Evolutionary conservation across 140 eudicot genomes (phyloP).

Genomic region (Anethum foeniculum): DNA sequence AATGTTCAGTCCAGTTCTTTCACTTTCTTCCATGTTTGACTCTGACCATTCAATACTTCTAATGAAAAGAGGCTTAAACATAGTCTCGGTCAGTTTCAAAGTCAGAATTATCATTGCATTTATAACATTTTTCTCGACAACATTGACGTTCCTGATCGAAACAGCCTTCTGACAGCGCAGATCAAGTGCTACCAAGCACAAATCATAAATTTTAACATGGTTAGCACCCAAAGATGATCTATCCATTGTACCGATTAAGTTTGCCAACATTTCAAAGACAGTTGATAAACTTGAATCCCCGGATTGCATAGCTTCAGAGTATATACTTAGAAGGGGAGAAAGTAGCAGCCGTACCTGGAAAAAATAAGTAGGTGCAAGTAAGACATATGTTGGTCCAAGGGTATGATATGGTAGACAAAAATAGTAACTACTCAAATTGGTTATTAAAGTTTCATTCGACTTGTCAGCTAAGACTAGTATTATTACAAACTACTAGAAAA

Average conservation of each 20-base stretch:
- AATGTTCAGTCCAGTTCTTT: constrained; percentile 29
- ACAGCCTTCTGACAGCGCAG: constrained; percentile 58
- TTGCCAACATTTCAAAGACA: constrained; percentile 67
- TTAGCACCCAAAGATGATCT: constrained; percentile 52
- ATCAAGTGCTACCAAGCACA: constrained; percentile 76
- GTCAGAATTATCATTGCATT: constrained; percentile 56
- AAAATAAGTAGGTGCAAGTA: background rate
- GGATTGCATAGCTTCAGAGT: constrained; percentile 45
- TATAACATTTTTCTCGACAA: constrained; percentile 63
- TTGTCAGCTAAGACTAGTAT: background rate
- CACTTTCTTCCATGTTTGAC: constrained; percentile 33
- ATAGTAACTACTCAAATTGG: background rate
- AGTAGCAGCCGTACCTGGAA: constrained; percentile 68
- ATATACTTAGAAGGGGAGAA: constrained; percentile 56
- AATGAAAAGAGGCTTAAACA: constrained; percentile 89
- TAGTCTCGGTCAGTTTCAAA: constrained; percentile 79
- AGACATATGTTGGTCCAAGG: background rate
- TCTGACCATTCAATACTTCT: constrained; percentile 89
- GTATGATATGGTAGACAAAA: background rate
- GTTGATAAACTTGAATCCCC: constrained; percentile 65
- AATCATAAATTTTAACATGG: constrained; percentile 56
- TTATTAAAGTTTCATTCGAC: background rate
- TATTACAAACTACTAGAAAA: background rate
- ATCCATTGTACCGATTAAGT: constrained; percentile 63
- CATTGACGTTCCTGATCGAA: constrained; percentile 42